Evolutionary conservation across 2,329 filamentous ascomycete genomes (phyloP).

Genomic region (Calonectria pseudoturangicola): DNA sequence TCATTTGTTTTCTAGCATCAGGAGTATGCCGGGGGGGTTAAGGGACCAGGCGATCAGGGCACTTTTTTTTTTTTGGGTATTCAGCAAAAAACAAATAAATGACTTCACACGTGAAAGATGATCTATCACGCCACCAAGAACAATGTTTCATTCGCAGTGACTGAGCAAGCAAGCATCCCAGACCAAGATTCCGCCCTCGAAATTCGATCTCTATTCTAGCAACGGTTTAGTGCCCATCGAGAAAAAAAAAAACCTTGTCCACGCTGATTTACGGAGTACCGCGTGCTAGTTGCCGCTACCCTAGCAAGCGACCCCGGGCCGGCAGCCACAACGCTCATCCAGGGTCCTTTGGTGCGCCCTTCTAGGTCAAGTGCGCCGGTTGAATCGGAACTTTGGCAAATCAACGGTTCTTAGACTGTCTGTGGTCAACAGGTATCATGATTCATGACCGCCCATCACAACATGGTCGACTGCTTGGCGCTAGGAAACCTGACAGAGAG

Average conservation of each 20-base stretch:
- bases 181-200: background rate
- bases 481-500: background rate
- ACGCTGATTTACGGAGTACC: too few relatives aligned
- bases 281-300: background rate
- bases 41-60: too few relatives aligned
- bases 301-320: background rate
- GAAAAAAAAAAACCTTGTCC: background rate
- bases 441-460: slow-evolving; percentile 48
- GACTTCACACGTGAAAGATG: background rate
- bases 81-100: slow-evolving; percentile 17
- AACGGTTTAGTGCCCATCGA: background rate
- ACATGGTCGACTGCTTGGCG: slow-evolving; percentile 41
- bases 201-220: background rate
- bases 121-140: background rate
- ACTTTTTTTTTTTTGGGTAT: slow-evolving; percentile 1
- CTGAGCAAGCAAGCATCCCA: background rate
- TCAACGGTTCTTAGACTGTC: background rate
- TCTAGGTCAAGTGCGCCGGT: background rate
- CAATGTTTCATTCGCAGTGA: background rate
- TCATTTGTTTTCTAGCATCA: background rate
- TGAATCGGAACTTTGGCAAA: slow-evolving; percentile 1
- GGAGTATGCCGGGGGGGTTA: background rate
- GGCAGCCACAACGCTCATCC: background rate
- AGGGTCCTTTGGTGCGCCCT: background rate
- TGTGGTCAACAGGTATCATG: slow-evolving; percentile 37